Evolutionary conservation across 345 rosid genomes (phyloP), one percentile per base, ranked within the genome.

Genomic region (Mercurialis annua): DNA sequence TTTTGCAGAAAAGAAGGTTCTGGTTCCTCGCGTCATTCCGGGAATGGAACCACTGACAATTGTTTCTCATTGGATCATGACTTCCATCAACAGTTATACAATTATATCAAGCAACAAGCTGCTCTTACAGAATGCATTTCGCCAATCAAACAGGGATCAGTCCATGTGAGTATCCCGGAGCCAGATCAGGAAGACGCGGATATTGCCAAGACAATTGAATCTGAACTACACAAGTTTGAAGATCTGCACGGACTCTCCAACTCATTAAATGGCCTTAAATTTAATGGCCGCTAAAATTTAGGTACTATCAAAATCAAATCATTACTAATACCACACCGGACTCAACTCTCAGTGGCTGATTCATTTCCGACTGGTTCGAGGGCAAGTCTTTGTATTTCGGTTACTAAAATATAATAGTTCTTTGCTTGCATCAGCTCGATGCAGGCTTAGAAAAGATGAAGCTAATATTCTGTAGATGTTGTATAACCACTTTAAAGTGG

Each of bases 1-100:
- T 80, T 70, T 79, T 91, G 96, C 77, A 81, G 75, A 77, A 83
- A 80, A 71, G 89, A 89, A 80, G 82, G 89, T 23, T 85, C 95
- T 17, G 89, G 92, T 57, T 70, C 78, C 0, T 70, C 78, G 34
- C 65, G 16, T 31, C 51, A 7, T 21, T 29, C 10, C 4, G 71
- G 59, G 24, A 53, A 59, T 46, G 71, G 68, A 47, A 58, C 15
- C 47, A 38, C 60, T 18, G 52, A 63, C 18, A 75, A 70, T 66
- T 75, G 74, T 48, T 75, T 58, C 64, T 75, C 74, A 26, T 44
- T 70, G 58, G 71, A 70, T 56, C 78, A 75, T 34, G 49, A 23
- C 0, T 75, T 65, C 78, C 78, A 75, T 49, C 74, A 75, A 55
- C 50, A 75, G 67, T 36, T 70, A 54, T 75, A 75, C 46, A 59